A percentile compares a stretch with the other conserved stretches of the same genome.
Conservation (phyloP, 768 basidiomycete genomes). For the Tylopilus intermedius region DNA sequence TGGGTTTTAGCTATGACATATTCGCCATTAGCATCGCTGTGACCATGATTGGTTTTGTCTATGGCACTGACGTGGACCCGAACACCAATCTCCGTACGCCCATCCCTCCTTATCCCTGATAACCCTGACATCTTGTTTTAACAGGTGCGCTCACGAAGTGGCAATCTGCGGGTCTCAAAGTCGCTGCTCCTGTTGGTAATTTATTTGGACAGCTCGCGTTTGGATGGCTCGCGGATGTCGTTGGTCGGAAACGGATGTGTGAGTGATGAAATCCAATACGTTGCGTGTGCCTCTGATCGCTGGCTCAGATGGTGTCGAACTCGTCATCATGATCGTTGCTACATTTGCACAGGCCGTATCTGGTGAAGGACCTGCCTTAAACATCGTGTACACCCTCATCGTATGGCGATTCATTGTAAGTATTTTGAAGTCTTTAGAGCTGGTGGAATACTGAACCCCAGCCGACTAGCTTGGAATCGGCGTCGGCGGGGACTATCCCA, state of each 20-base stretch:
- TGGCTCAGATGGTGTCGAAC: not conserved
- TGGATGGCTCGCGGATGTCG: not conserved
- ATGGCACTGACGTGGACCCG: not conserved
- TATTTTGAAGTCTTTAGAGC: not conserved
- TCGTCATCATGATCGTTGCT: not conserved
- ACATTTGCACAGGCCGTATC: not conserved
- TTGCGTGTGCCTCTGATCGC: not conserved
- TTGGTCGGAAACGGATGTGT: not conserved
- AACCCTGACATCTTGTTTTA: not conserved
- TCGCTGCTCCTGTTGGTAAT: not conserved
- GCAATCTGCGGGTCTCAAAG: not conserved
- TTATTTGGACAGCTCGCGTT: not conserved
- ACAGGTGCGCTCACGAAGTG: not conserved
- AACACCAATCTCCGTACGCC: not conserved
- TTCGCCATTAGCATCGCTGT: not conserved
- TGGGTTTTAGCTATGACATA: not conserved
- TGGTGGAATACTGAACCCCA: not conserved
- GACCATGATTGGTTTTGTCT: not conserved
- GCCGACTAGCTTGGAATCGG: not conserved
- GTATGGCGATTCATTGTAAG: not conserved
- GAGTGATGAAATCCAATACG: not conserved
- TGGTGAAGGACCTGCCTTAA: not conserved
- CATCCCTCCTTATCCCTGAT: not conserved
- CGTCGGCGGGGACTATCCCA: not conserved
- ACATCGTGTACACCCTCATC: not conserved